These are phyloP conservation scores for Vanilla planifolia DNA, from an alignment of 106 monocot genomes.

Conservation along the genomic window DNA sequence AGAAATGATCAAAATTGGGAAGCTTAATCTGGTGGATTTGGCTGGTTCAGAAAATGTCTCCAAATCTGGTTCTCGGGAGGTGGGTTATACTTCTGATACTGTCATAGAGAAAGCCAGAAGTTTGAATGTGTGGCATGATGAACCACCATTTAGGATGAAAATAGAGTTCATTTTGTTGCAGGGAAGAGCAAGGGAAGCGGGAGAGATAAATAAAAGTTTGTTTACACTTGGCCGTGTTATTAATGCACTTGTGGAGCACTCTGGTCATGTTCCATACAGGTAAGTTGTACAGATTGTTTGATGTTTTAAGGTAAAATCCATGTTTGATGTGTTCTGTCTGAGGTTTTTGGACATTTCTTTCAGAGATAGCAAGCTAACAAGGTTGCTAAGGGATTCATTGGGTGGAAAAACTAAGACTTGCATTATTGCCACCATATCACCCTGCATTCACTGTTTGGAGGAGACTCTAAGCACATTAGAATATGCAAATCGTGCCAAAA, in stretches of 20 bases:
- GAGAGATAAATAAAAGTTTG: constrained; percentile 96
- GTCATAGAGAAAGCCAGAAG: too few species aligned
- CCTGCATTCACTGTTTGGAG: constrained; percentile 80
- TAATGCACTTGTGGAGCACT: constrained; percentile 93
- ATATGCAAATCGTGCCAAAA: constrained; percentile 87
- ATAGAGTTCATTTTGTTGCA: constrained; percentile 19
- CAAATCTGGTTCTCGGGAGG: constrained; percentile 80
- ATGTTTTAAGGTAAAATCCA: not conserved
- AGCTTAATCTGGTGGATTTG: constrained; percentile 97
- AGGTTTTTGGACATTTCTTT: not conserved
- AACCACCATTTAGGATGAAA: not conserved
- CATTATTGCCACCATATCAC: constrained; percentile 91
- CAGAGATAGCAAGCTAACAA: constrained; percentile 96
- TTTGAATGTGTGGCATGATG: not conserved
- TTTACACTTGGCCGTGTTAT: constrained; percentile 97
- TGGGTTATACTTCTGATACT: constrained; percentile 19
- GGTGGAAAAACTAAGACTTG: constrained; percentile 96
- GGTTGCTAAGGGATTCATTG: constrained; percentile 83
- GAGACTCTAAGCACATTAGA: constrained; percentile 88
- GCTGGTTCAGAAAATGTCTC: constrained; percentile 87
- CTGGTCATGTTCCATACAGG: constrained; percentile 95
- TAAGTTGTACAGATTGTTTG: constrained; percentile 12
- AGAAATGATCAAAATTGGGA: constrained; percentile 91
- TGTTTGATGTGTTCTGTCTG: not conserved
- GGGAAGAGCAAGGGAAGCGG: constrained; percentile 97